These are phyloP conservation scores for Microsporum canis DNA, from an alignment of 2,329 filamentous ascomycete genomes.

Conservation along the genomic window DNA sequence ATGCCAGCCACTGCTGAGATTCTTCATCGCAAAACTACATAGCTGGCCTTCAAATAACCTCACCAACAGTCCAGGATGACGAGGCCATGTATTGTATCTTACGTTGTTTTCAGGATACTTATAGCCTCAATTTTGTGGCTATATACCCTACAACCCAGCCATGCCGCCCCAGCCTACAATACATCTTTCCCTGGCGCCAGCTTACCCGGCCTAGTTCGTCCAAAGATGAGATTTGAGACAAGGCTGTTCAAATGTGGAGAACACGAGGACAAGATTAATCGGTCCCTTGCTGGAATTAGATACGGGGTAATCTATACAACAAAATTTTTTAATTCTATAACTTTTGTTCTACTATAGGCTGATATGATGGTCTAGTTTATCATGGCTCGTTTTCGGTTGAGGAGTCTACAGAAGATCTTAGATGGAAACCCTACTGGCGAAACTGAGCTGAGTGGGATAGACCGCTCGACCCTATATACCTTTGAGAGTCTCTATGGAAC, in stretches of 20 bases:
- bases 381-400: background rate
- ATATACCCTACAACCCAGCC: background rate
- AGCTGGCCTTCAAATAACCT: too few relatives aligned
- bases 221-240: background rate
- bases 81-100: background rate
- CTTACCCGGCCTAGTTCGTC: background rate
- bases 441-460: background rate
- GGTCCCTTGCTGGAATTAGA: background rate
- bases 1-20: background rate
- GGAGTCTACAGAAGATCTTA: background rate
- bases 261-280: background rate
- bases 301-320: background rate
- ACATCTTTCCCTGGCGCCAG: background rate
- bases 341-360: background rate
- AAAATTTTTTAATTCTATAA: background rate
- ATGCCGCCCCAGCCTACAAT: background rate
- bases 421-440: background rate
- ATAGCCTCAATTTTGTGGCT: background rate
- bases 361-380: background rate
- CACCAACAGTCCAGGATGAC: background rate
- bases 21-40: too few relatives aligned
- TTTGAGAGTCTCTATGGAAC: background rate
- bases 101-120: background rate
- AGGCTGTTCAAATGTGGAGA: background rate
- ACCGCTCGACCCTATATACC: background rate